Evolutionary conservation across 1,284 basidiomycete genomes (phyloP).

Genomic region (Stereum hirsutum): DNA sequence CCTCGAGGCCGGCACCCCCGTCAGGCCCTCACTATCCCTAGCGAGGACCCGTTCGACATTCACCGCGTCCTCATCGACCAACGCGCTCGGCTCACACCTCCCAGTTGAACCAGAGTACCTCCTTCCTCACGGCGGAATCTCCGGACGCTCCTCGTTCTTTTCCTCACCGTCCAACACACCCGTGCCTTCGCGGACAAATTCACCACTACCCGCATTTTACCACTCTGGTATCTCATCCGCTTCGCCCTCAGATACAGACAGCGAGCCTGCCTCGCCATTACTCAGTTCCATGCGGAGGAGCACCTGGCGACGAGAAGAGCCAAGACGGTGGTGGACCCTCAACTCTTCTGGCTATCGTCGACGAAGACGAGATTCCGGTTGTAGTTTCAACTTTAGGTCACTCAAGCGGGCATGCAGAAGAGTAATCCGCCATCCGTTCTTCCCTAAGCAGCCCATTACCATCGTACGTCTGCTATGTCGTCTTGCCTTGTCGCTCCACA

Average conservation of each 20-base stretch:
- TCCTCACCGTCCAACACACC: slow-evolving; percentile 20
- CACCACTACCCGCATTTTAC: slow-evolving; percentile 24
- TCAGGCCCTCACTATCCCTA: slow-evolving; percentile 2
- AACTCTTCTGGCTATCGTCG: slow-evolving; percentile 21
- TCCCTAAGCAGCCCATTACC: slow-evolving; percentile 74
- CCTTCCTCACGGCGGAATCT: no score
- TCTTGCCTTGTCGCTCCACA: not conserved
- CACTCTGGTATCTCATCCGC: slow-evolving; percentile 37
- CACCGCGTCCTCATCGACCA: no score
- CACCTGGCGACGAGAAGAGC: slow-evolving; percentile 33
- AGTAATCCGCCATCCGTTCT: slow-evolving; percentile 64
- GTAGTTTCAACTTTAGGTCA: slow-evolving; percentile 25
- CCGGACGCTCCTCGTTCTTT: slow-evolving; percentile 4
- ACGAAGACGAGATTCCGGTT: slow-evolving; percentile 25
- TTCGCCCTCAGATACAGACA: slow-evolving; percentile 56
- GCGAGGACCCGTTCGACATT: no score
- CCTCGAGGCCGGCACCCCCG: slow-evolving; percentile 8
- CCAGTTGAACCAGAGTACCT: no score
- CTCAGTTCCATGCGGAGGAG: slow-evolving; percentile 26
- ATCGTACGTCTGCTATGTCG: slow-evolving; percentile 43
- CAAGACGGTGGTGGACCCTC: slow-evolving; percentile 27
- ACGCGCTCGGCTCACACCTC: no score
- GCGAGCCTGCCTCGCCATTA: slow-evolving; percentile 48
- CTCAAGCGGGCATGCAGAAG: slow-evolving; percentile 44
- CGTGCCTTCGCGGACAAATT: slow-evolving; percentile 25